Percentiles rank a stretch among this genome's conserved stretches.
These are phyloP conservation scores for Psilocybe cyanescens DNA, from an alignment of 768 basidiomycete genomes.

Conservation along the genomic window DNA sequence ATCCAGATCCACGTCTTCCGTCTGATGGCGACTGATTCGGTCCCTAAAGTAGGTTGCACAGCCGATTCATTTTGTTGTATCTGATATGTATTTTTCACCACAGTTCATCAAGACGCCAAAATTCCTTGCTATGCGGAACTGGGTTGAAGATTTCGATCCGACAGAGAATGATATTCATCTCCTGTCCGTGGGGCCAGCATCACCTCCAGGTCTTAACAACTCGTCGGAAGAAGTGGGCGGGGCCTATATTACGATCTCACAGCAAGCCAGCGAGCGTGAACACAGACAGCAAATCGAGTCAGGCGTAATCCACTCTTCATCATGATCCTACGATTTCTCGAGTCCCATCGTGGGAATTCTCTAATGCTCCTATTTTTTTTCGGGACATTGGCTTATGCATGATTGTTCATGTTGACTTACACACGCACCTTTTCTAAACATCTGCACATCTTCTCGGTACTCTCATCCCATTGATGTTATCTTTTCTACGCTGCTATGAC, in stretches of 20 bases:
- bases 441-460: neutral
- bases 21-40: constrained; percentile 97
- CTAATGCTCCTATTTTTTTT: constrained; percentile 6
- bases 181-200: constrained; percentile 54
- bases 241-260: constrained; percentile 86
- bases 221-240: constrained; percentile 76
- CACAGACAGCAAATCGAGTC: constrained; percentile 43
- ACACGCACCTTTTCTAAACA: constrained; percentile 14
- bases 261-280: constrained; percentile 76
- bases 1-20: constrained; percentile 98
- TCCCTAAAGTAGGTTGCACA: constrained; percentile 79
- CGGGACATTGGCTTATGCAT: constrained; percentile 20
- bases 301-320: constrained; percentile 31
- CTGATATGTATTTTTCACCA: neutral
- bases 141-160: constrained; percentile 77
- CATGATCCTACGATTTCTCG: constrained; percentile 10
- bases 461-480: constrained; percentile 12
- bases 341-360: constrained; percentile 3
- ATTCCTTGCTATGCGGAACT: constrained; percentile 79
- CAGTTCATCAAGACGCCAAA: constrained; percentile 90
- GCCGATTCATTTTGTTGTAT: constrained; percentile 1
- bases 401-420: constrained; percentile 6
- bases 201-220: constrained; percentile 71
- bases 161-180: constrained; percentile 63
- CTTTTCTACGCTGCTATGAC: constrained; percentile 22